Conservation (phyloP, 768 basidiomycete species). For the Dacryopinax primogenitus region DNA sequence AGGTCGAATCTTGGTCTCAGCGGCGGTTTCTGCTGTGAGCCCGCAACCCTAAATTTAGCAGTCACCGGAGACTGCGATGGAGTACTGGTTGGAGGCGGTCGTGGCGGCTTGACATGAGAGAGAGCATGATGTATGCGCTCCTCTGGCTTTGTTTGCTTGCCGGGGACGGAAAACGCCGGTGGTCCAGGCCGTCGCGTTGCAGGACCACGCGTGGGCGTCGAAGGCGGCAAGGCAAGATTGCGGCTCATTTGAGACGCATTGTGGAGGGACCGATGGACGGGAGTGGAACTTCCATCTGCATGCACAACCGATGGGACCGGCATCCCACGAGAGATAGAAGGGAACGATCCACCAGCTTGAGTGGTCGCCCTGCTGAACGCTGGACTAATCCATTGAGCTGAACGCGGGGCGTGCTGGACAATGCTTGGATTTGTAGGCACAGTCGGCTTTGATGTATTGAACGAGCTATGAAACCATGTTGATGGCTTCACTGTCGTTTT, state of each 20-base stretch:
- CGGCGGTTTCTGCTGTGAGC: not conserved
- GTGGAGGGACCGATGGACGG: not conserved
- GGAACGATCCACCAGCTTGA: not conserved
- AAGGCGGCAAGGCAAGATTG: not conserved
- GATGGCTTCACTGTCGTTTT: not conserved
- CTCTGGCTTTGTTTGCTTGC: not conserved
- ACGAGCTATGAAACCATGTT: not conserved
- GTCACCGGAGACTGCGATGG: not conserved
- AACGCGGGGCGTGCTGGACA: not conserved
- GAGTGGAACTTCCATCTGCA: not conserved
- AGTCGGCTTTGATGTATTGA: not conserved
- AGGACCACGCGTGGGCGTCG: not conserved
- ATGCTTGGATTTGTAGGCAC: not conserved
- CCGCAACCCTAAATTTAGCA: not conserved
- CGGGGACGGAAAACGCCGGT: not conserved
- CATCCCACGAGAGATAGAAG: not conserved
- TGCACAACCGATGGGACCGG: not conserved
- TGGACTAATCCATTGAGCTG: not conserved
- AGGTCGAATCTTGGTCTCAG: not conserved
- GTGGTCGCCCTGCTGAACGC: not conserved
- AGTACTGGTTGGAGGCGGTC: not conserved
- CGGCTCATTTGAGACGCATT: not conserved
- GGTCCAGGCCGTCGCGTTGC: not conserved
- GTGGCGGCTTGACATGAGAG: not conserved
- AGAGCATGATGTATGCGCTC: conserved; percentile 1